Evolutionary conservation across 352 stramenopile genomes (phyloP).

Genomic region (Globisporangium nunn): DNA sequence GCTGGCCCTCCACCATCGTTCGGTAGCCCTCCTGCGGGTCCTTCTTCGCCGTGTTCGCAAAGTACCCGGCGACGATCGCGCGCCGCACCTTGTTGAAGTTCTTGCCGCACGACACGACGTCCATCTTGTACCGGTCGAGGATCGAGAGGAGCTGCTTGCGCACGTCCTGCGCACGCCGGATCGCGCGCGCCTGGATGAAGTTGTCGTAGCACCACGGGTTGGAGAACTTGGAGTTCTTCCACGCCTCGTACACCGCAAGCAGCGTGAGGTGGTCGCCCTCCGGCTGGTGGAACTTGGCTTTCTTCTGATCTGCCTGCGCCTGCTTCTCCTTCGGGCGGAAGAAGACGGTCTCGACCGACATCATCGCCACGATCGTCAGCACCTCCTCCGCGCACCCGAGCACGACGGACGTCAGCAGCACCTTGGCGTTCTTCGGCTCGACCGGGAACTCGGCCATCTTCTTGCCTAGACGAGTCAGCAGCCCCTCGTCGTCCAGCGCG

Average conservation of each 20-base stretch:
- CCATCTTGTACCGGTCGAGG: conserved; percentile 98
- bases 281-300: conserved; percentile 98
- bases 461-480: conserved; percentile 89
- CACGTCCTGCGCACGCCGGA: conserved; percentile 96
- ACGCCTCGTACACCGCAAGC: conserved; percentile 97
- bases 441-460: conserved; percentile 99
- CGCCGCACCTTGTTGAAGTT: conserved; percentile 97
- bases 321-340: conserved; percentile 99
- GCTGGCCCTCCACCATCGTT: conserved; percentile 97
- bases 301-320: conserved; percentile 98
- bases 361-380: conserved; percentile 98
- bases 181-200: conserved; percentile 97
- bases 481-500: conserved; percentile 96
- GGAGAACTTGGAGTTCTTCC: conserved; percentile 96
- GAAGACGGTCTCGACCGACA: conserved; percentile 98
- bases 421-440: conserved; percentile 98
- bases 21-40: conserved; percentile 98
- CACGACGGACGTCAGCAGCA: conserved; percentile 97
- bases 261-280: conserved; percentile 99
- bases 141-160: conserved; percentile 99
- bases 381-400: conserved; percentile 98
- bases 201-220: conserved; percentile 99
- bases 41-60: conserved; percentile 99
- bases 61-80: conserved; percentile 98
- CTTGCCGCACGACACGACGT: conserved; percentile 94